Base-by-base conservation (phyloP, 2,329 filamentous ascomycete species). In the Fusarium humuli region DNA sequence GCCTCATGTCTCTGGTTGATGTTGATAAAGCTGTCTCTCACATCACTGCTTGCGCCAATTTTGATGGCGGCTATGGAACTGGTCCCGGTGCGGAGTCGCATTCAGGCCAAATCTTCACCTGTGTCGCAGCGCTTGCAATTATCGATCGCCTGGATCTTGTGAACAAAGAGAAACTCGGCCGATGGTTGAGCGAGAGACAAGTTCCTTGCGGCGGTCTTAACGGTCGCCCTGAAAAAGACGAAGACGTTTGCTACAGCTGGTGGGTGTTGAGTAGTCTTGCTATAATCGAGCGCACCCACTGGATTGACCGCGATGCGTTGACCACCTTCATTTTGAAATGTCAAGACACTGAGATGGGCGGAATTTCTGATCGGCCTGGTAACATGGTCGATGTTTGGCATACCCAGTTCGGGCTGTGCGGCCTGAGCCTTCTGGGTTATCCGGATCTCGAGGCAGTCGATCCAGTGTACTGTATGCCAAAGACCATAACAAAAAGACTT, bases 181-280 rank as follows among this genome's bases (percentile, higher is more conserved):
- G 90, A 50, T 99, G 96, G 96, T 85, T 99, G 57, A 97, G 94
- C 79, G 96, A 99, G 81, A 88, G 96, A 68, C 96, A 99, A 79
- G 85, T 97, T 29, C 88, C 93, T 12, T 91, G 91, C 49, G 96
- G 96, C 30, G 96, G 96, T 0, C 83, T 99, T 53, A 99, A 99
- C 78, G 96, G 96, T 5, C 88, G 96, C 50, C 96, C 96, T 1
- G 96, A 98, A 82, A 99, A 99, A 84, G 83, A 92, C 68, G 95
- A 97, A 78, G 96, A 99, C 79, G 95, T 97, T 16, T 99, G 96
- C 83, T 99, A 99, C 82, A 97, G 94, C 79, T 99, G 96, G 96
- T 99, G 96, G 96, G 96, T 98, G 46, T 83, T 95, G 77, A 95
- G 93, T 77, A 97, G 94, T 78, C 83, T 99, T 72, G 91, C 92